phyloP scores from a whole-genome alignment of 2,329 filamentous ascomycete species.

The Pseudocercospora crystallina region DNA sequence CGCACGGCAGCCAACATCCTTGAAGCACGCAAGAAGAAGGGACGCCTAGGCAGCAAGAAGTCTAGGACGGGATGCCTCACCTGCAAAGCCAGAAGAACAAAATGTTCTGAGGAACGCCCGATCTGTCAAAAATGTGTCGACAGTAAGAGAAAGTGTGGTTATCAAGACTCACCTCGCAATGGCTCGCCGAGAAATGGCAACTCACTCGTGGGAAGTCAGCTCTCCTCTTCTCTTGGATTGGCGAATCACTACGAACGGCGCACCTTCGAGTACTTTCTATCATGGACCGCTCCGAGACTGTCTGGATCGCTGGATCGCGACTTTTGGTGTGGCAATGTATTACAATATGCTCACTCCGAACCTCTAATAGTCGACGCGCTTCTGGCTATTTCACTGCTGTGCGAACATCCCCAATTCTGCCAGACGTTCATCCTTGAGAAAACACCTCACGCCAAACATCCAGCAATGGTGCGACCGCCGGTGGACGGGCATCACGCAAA shows the following conservation, averaged over 20 bases:
- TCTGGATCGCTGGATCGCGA: slow-evolving; percentile 21
- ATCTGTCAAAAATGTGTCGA: slow-evolving; percentile 53
- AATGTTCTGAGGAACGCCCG: slow-evolving; percentile 56
- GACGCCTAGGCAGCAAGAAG: slow-evolving; percentile 22
- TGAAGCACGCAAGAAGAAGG: slow-evolving; percentile 19
- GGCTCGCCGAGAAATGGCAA: slow-evolving; percentile 41
- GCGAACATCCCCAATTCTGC: slow-evolving; percentile 25
- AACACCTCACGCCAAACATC: not conserved
- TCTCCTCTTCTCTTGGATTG: slow-evolving; percentile 9
- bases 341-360: slow-evolving; percentile 29
- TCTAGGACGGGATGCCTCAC: slow-evolving; percentile 20
- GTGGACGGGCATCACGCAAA: slow-evolving; percentile 16
- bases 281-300: slow-evolving; percentile 23
- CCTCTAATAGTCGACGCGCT: slow-evolving; percentile 22
- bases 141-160: slow-evolving; percentile 55
- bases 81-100: slow-evolving; percentile 49
- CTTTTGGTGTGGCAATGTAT: slow-evolving; percentile 30
- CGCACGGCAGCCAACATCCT: slow-evolving; percentile 14
- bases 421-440: slow-evolving; percentile 10
- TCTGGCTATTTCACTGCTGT: slow-evolving; percentile 25
- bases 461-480: slow-evolving; percentile 4
- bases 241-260: slow-evolving; percentile 11
- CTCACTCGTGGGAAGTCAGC: not conserved
- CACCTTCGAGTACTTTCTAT: slow-evolving; percentile 25
- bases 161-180: not conserved